phyloP scores from a whole-genome alignment of 2,329 filamentous ascomycete species.

The Plectosphaerella cucumerina region DNA sequence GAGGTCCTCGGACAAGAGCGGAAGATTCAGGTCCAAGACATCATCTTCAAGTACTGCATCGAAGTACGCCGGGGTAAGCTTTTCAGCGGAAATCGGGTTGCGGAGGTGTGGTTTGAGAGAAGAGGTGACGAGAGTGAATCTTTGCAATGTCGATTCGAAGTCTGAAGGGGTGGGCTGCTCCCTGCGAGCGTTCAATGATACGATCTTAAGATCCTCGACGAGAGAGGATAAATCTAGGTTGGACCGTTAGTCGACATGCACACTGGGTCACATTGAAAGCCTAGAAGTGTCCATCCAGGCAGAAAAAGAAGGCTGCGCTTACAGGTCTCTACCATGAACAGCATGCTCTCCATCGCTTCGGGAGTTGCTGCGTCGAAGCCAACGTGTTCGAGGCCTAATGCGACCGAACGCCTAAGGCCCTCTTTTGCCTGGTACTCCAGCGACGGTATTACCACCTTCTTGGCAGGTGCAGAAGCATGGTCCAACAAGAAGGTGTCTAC shows the following conservation, averaged over 20 bases:
- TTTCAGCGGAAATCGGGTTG: slow-evolving; percentile 41
- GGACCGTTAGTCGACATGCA: background rate
- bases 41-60: slow-evolving; percentile 32
- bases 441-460: slow-evolving; percentile 13
- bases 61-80: slow-evolving; percentile 32
- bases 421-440: slow-evolving; percentile 29
- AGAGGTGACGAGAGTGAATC: slow-evolving; percentile 46
- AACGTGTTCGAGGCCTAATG: slow-evolving; percentile 50
- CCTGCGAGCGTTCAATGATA: slow-evolving; percentile 46
- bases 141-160: slow-evolving; percentile 48
- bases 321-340: slow-evolving; percentile 54
- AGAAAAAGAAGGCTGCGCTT: slow-evolving; percentile 18
- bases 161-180: slow-evolving; percentile 51
- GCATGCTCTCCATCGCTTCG: slow-evolving; percentile 57
- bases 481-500: slow-evolving; percentile 11
- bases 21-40: slow-evolving; percentile 35
- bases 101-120: slow-evolving; percentile 53
- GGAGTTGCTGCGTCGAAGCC: slow-evolving; percentile 52
- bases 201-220: slow-evolving; percentile 41
- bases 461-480: slow-evolving; percentile 6
- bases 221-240: slow-evolving; percentile 44
- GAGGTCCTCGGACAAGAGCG: slow-evolving; percentile 48
- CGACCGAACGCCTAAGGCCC: slow-evolving; percentile 51
- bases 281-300: background rate
- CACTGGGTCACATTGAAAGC: background rate